Evolutionary conservation across 2,329 filamentous ascomycete genomes (phyloP), one percentile per base, ranked within the genome.

Genomic region (Trichoderma gracile): DNA sequence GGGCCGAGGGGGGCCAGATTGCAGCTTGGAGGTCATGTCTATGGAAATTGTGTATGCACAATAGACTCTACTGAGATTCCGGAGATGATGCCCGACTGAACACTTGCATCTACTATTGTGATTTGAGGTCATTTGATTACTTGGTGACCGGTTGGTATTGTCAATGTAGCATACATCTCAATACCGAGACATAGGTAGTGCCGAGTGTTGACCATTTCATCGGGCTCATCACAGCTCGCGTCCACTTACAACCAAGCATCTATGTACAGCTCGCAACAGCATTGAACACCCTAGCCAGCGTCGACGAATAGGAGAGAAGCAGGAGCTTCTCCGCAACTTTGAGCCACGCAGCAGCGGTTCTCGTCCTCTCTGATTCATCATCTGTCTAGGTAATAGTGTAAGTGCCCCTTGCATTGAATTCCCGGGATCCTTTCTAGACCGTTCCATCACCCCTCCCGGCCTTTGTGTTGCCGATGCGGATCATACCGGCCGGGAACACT

Each of bases 401-500:
- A 14, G 1, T 38, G 10, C 17, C 49, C 49, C 49, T 33, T 52
- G 49, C 49, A 52, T 33, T 52, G 10, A 19, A 52, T 19, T n/a
- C n/a, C 49, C n/a, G 12, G 17, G 27, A 27, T n/a, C 49, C 27
- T 21, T 46, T 25, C 54, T 42, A 43, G 46, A 60, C 33, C 57
- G 25, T 52, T 60, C 57, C 46, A 49, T 49, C 25, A 21, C 33
- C 43, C 33, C 33, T 38, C 33, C 30, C 45, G 27, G 45, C 33
- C 8, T 25, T 52, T 0, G 2, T 47, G 15, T 33, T 33, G 38
- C 57, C 57, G 47, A 60, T 23, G 33, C 57, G 57, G 57, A 60
- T 23, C 57, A 52, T 17, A 60, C 33, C 57, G 57, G 56, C 45
- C 57, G 33, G 57, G 47, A 30, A 27, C 27, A 27, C 23, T 49